These are phyloP conservation scores for Cornus kousa DNA, from an alignment of 148 eudicot species.

Conservation along the genomic window DNA sequence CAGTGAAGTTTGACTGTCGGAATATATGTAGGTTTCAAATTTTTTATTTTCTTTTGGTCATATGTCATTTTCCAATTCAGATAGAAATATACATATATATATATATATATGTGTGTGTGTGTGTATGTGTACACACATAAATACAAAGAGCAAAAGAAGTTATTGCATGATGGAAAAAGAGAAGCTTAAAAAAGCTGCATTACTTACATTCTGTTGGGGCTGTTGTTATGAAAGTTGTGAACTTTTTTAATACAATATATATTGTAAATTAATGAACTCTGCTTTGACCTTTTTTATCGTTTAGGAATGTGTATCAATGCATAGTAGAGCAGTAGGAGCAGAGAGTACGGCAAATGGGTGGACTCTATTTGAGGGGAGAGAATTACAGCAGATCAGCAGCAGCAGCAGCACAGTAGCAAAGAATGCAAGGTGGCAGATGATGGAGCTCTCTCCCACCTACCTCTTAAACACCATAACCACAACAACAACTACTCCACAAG, in stretches of 20 bases:
- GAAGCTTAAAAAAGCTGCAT: constrained; percentile 15
- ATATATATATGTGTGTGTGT: not conserved
- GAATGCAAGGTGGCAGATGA: not conserved
- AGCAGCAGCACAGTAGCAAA: not conserved
- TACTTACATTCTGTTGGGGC: constrained; percentile 19
- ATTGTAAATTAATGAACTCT: not conserved
- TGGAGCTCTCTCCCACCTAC: constrained; percentile 8
- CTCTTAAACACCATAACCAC: not conserved
- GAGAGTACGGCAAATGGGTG: constrained; percentile 6
- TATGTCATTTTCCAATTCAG: not conserved
- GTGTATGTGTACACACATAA: no score
- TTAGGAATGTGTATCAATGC: constrained; percentile 19
- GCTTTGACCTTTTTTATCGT: constrained; percentile 1
- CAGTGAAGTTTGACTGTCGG: no score
- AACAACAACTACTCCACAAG: not conserved
- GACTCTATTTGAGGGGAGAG: constrained; percentile 1
- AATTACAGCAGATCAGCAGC: constrained; percentile 5
- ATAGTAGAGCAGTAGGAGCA: constrained; percentile 17
- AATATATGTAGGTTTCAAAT: no score
- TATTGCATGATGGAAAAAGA: constrained; percentile 25
- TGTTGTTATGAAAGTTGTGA: constrained; percentile 8
- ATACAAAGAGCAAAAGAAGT: not conserved
- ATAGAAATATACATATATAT: not conserved
- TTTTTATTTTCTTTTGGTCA: no score
- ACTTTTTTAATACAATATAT: constrained; percentile 10